Evolutionary conservation across 2,329 filamentous ascomycete genomes (phyloP).

Genomic region (Aspergillus ruber): DNA sequence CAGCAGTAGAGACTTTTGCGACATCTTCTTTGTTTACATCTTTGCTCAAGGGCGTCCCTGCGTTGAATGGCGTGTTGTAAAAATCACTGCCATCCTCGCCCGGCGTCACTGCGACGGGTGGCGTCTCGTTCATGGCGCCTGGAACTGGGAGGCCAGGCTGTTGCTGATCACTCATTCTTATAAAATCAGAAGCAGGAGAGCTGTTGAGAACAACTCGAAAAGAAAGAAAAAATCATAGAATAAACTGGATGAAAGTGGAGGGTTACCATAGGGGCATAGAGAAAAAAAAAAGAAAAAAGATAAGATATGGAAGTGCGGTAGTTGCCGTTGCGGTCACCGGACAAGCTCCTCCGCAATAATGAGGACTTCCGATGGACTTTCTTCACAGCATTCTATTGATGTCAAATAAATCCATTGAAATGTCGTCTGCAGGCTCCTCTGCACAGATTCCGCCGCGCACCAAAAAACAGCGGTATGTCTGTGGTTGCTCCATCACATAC

Average conservation of each 20-base stretch:
- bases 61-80: slow-evolving; percentile 33
- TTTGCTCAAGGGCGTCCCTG: slow-evolving; percentile 21
- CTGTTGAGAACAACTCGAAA: neutral
- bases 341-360: slow-evolving; percentile 13
- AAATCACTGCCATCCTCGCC: slow-evolving; percentile 37
- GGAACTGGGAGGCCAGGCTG: slow-evolving; percentile 7
- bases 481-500: neutral
- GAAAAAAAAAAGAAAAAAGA: slow-evolving; percentile 1
- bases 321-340: slow-evolving; percentile 21
- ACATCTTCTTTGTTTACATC: slow-evolving; percentile 3
- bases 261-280: neutral
- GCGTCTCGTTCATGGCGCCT: slow-evolving; percentile 12
- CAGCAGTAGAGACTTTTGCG: slow-evolving; percentile 5
- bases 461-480: slow-evolving; percentile 25
- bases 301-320: slow-evolving; percentile 22
- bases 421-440: neutral
- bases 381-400: neutral
- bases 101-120: slow-evolving; percentile 23
- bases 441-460: slow-evolving; percentile 11
- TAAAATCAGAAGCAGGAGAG: neutral
- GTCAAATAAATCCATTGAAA: no score
- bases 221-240: slow-evolving; percentile 6
- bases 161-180: slow-evolving; percentile 21
- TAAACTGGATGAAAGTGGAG: neutral
- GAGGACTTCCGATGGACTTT: neutral